Evolutionary conservation across 148 eudicot species (phyloP), one percentile per base, ranked within the genome.

Genomic region (Camellia japonica): DNA sequence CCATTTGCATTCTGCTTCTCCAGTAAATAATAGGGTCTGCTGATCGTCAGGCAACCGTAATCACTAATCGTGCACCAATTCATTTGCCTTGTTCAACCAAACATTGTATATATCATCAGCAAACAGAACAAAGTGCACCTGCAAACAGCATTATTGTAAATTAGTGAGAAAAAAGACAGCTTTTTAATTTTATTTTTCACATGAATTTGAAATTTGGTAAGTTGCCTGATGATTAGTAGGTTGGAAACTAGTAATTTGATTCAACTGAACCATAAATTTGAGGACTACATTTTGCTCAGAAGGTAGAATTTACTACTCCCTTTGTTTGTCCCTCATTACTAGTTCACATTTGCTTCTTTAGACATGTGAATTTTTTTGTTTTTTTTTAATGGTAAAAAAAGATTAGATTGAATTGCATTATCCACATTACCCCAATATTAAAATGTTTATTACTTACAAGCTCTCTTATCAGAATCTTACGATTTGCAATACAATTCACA

Each of bases 111-210:
- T 87, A 43, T 92, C 94, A 82, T 93, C 98, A 6, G 89, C 77
- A 78, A 93, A 92, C 68, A 93, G 86, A 79, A 95, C 90, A 86
- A 95, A 95, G 81, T 92, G 92, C 74, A 93, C 97, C 99, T 95
- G 91, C 75, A 87, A 74, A 54, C 5, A 68, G 38, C 38, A 76
- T 62, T 46, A 44, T 3, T 55, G n/a, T 42, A 62, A 61, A 44
- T 76, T 60, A 1, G 9, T n/a, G 43, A 23, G 12, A 7, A 4
- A 55, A 73, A 38, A 61, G 38, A 30, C 38, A 30, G 38, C 1
- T 30, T 30, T 30, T 30, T 70, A 70, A 7, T 38, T 30, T 3
- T 14, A 47, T 49, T 54, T 14, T 0, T 54, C n/a, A 13, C 3
- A 13, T 30, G 12, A 52, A 55, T 54, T 52, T 73, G 10, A 73